These are phyloP conservation scores for Barbarea vulgaris DNA, from an alignment of 345 rosid genomes.

Conservation along the genomic window DNA sequence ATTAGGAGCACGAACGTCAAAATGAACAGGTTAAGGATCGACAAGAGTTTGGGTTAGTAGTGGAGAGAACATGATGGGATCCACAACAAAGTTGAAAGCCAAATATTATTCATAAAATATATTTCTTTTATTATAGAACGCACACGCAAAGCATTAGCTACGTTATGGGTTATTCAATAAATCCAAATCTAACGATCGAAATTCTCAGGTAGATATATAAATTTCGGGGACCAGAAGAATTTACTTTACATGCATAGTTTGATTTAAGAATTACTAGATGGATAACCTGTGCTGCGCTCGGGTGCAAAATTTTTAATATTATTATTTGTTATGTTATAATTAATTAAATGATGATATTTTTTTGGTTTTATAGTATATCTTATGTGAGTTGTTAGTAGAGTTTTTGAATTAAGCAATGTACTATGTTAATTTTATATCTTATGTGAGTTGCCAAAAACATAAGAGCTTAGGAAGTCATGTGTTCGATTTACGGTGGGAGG, in stretches of 20 bases:
- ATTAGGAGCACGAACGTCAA: not conserved
- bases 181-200: conserved; percentile 18
- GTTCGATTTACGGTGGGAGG: no score
- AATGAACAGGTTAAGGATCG: not conserved
- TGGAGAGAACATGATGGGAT: conserved; percentile 41
- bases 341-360: no score
- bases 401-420: no score
- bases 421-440: no score
- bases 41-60: conserved; percentile 34
- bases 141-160: not conserved
- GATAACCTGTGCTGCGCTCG: no score
- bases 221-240: conserved; percentile 19
- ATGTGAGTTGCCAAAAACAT: no score
- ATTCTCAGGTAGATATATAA: conserved; percentile 32
- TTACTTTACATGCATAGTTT: conserved; percentile 17
- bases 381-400: no score
- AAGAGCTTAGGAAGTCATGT: no score
- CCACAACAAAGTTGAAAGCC: conserved; percentile 21
- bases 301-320: no score
- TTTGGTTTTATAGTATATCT: no score
- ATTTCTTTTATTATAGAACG: conserved; percentile 21
- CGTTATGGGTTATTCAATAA: conserved; percentile 16
- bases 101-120: conserved; percentile 7
- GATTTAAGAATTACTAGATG: not conserved
- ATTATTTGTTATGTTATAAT: no score